Base-by-base conservation (phyloP, 495 filamentous ascomycete genomes). In the Neurospora africana region DNA sequence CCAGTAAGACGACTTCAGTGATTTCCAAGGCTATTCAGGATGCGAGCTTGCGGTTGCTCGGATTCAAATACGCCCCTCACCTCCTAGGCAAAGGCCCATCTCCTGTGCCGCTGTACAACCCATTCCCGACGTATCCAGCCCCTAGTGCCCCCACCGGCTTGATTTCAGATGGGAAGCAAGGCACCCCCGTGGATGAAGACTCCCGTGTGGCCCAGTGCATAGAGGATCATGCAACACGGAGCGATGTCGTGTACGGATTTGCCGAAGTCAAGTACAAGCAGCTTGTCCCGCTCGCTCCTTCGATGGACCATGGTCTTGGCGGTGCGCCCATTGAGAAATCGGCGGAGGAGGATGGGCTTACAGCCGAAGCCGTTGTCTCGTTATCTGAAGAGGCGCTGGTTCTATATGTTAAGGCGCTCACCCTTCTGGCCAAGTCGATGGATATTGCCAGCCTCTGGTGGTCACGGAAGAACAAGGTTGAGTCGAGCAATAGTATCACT, bases 241-340 rank as follows among this genome's bases (percentile, higher is more conserved):
- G 93, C 74, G 94, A 99, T 78, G 94, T 98, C 38, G 93, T 99
- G 2, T 98, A 92, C 79, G 93, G 93, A 27, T 98, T 98, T 81
- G 95, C 95, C 11, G 95, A 98, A 81, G 94, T 99, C 73, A 99
- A 99, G 82, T 98, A 95, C 83, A 95, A 95, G 81, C 95, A 99
- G 78, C 86, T 99, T 39, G 87, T 98, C 15, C 95, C 95, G 6
- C 80, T 95, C 33, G 89, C 92, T 6, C 95, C 95, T 17, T 93
- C 91, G 0, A 89, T 87, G 74, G 88, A 91, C 67, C 86, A 89
- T 74, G 89, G 89, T 11, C 86, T 93, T 33, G 89, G 91, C 30
- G 88, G 91, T 8, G 44, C 82, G 19, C 76, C 80, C 2, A 78
- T 78, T 36, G 82, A 85, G 23, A 86, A 84, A 74, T 82, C 87